phyloP scores from a whole-genome alignment of 2,329 filamentous ascomycete species.

The Colletotrichum sp. region DNA sequence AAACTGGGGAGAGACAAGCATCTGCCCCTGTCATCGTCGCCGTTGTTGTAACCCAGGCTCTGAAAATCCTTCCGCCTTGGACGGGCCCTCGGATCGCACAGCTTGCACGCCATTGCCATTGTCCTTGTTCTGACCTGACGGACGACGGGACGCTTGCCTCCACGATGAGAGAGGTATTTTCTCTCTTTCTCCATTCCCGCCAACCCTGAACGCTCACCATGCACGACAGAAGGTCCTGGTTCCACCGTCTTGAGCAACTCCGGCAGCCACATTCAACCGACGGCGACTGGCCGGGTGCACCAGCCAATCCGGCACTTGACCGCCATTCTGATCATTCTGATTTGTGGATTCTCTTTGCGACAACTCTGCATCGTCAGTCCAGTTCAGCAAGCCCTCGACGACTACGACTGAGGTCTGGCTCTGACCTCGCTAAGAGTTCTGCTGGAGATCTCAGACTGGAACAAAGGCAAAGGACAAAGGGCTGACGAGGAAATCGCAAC shows the following conservation, averaged over 20 bases:
- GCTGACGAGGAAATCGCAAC: not conserved
- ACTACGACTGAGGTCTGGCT: not conserved
- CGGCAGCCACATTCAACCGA: slow-evolving; percentile 10
- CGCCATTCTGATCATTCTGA: slow-evolving; percentile 23
- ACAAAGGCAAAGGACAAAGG: not conserved
- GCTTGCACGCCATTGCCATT: slow-evolving; percentile 12
- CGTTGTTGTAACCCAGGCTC: not conserved
- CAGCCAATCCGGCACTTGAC: slow-evolving; percentile 22
- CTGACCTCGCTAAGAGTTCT: not conserved
- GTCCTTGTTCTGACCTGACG: not conserved
- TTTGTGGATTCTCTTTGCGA: slow-evolving; percentile 4
- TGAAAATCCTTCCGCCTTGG: not conserved
- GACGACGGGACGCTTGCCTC: not conserved
- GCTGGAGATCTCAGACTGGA: not conserved
- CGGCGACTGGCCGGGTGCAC: not conserved
- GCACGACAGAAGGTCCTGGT: slow-evolving; percentile 10
- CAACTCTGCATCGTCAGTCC: not conserved
- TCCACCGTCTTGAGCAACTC: not conserved
- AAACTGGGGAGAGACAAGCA: not conserved
- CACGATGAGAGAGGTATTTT: slow-evolving; percentile 7
- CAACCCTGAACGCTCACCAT: not conserved
- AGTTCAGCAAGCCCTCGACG: not conserved
- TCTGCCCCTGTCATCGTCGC: slow-evolving; percentile 1
- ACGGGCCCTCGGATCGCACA: not conserved
- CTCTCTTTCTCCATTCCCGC: not conserved